Evolutionary conservation across 116 monocot genomes (phyloP).

Genomic region (Thalassia testudinum): DNA sequence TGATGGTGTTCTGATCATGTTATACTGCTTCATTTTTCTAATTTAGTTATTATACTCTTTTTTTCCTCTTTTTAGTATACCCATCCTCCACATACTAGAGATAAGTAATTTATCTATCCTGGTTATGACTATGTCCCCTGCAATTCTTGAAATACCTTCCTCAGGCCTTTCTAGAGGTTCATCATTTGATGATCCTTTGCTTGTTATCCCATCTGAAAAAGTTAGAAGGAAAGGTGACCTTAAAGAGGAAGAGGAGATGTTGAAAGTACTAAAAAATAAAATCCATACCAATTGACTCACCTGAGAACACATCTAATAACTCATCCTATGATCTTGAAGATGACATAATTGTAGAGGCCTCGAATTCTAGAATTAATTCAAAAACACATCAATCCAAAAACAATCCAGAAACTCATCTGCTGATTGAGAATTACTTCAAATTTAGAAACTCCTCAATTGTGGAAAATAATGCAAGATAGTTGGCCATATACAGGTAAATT

Average conservation of each 20-base stretch:
- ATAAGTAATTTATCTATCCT: no score
- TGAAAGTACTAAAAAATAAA: slow-evolving; percentile 48
- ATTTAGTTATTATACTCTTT: no score
- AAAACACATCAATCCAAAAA: no score
- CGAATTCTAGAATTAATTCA: slow-evolving; percentile 13
- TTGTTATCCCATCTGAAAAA: slow-evolving; percentile 9
- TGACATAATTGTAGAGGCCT: slow-evolving; percentile 39
- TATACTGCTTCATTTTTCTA: no score
- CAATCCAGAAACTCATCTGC: no score
- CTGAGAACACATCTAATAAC: no score
- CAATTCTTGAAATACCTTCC: slow-evolving; percentile 67
- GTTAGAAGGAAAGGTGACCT: no score
- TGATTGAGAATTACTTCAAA: slow-evolving; percentile 38
- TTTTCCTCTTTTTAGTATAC: no score
- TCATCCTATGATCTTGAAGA: no score
- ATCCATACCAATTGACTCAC: background rate
- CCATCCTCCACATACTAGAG: no score
- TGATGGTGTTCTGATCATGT: no score
- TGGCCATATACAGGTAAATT: slow-evolving; percentile 86
- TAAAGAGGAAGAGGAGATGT: slow-evolving; percentile 72
- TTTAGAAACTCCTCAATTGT: slow-evolving; percentile 60
- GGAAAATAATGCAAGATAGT: slow-evolving; percentile 67
- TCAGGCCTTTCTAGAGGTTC: slow-evolving; percentile 55
- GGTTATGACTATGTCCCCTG: no score
- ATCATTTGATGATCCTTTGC: slow-evolving; percentile 54